A percentile compares a stretch with the other conserved stretches of the same genome.
These are phyloP conservation scores for Sugiyamaella floridensis DNA, from an alignment of 805 yeast genomes.

Conservation along the genomic window DNA sequence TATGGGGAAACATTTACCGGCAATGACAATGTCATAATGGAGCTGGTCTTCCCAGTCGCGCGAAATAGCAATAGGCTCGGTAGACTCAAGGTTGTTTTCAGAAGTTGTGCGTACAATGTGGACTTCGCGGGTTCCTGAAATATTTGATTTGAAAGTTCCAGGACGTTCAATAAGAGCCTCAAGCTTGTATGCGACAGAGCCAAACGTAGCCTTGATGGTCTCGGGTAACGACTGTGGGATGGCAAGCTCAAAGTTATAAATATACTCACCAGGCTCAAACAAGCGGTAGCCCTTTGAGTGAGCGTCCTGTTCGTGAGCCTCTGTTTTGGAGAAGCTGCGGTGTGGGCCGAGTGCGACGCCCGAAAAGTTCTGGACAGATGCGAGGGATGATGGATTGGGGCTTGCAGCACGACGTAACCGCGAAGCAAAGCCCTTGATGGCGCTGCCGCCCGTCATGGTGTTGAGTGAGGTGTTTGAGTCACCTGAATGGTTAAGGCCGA, in stretches of 20 bases:
- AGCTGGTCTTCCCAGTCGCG: constrained; percentile 93
- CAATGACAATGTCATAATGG: constrained; percentile 82
- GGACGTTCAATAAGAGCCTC: constrained; percentile 65
- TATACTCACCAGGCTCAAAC: constrained; percentile 83
- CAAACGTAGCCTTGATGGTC: constrained; percentile 68
- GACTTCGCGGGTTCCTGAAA: constrained; percentile 58
- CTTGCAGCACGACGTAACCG: constrained; percentile 22
- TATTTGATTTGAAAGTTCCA: constrained; percentile 80
- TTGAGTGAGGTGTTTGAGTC: constrained; percentile 9
- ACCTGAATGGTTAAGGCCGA: neutral
- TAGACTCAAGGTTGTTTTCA: constrained; percentile 73
- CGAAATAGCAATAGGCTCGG: constrained; percentile 86
- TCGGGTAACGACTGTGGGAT: constrained; percentile 81
- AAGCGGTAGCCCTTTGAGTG: constrained; percentile 35
- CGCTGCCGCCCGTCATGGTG: constrained; percentile 3
- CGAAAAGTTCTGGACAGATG: constrained; percentile 7
- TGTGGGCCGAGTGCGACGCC: constrained; percentile 23
- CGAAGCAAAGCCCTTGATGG: constrained; percentile 18
- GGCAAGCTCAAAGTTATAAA: constrained; percentile 87
- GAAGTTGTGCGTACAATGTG: constrained; percentile 68
- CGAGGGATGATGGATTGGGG: constrained; percentile 15
- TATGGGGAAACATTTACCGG: constrained; percentile 79
- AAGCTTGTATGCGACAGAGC: constrained; percentile 63
- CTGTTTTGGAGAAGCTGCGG: constrained; percentile 23
- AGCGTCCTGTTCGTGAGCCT: constrained; percentile 18